Evolutionary conservation across 257 asterid species (phyloP).

Genomic region (Handroanthus guayacan): DNA sequence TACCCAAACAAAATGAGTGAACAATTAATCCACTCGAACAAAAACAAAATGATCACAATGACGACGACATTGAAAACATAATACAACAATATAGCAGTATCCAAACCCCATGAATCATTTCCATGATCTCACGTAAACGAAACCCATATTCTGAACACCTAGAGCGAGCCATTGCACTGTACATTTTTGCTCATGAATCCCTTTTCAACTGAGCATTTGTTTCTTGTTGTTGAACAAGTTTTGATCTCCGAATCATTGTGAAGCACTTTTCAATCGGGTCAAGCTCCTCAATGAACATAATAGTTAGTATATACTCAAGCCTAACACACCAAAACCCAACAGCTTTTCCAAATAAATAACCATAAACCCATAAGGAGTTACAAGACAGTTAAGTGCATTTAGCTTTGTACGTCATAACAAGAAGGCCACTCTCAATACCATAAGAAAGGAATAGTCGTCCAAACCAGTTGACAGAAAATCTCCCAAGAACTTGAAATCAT

Average conservation of each 20-base stretch:
- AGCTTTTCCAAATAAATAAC: not conserved
- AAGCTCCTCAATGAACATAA: not conserved
- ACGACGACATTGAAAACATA: not conserved
- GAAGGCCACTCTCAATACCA: not conserved
- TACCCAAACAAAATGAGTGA: not conserved
- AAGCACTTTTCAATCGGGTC: not conserved
- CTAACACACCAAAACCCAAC: not conserved
- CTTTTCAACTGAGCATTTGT: not conserved
- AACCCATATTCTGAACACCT: not conserved
- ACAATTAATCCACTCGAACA: not conserved
- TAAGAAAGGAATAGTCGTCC: not conserved
- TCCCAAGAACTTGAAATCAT: not conserved
- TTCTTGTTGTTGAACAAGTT: not conserved
- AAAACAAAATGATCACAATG: not conserved
- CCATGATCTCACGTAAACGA: not conserved
- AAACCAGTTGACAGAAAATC: slow-evolving; percentile 22
- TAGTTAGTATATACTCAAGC: not conserved
- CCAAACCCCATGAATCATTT: slow-evolving; percentile 16
- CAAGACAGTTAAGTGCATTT: slow-evolving; percentile 10
- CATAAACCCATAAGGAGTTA: not conserved
- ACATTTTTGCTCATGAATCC: not conserved
- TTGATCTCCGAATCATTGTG: not conserved
- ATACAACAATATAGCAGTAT: not conserved
- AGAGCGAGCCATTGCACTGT: not conserved
- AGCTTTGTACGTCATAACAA: not conserved